These are phyloP conservation scores for Biancaea sappan DNA, from an alignment of 306 rosid species.

Conservation along the genomic window DNA sequence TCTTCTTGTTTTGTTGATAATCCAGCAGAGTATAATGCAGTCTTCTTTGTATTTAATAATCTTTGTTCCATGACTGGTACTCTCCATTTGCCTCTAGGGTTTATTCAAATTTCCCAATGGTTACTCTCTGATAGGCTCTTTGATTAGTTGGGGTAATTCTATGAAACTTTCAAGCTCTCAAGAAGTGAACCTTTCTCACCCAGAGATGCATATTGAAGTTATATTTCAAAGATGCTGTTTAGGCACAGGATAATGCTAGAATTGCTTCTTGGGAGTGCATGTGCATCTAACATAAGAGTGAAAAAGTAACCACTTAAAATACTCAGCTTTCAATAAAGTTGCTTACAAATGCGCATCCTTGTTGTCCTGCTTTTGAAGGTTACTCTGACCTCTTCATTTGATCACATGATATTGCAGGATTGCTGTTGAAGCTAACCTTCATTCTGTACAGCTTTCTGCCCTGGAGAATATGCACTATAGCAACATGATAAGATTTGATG, in stretches of 20 bases:
- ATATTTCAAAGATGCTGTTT: not conserved
- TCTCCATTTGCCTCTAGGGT: not conserved
- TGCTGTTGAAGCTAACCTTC: conserved; percentile 72
- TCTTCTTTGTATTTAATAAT: not conserved
- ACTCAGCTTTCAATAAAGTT: conserved; percentile 4
- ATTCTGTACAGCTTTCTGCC: conserved; percentile 69
- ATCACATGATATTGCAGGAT: conserved; percentile 57
- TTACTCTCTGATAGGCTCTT: conserved; percentile 7
- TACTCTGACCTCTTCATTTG: conserved; percentile 28
- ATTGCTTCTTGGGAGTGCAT: not conserved
- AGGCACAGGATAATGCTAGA: not conserved
- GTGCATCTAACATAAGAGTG: conserved; percentile 13
- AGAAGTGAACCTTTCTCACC: not conserved
- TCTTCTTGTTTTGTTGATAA: conserved; percentile 11
- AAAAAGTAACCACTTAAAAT: not conserved
- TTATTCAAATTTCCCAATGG: conserved; percentile 4
- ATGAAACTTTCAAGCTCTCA: not conserved
- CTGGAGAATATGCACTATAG: conserved; percentile 93
- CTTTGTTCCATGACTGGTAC: not conserved
- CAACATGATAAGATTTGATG: conserved; percentile 83
- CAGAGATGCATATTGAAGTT: not conserved
- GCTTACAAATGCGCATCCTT: conserved; percentile 8
- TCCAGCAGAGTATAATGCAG: not conserved
- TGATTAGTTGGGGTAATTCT: not conserved
- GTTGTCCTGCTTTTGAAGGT: conserved; percentile 37